These are phyloP conservation scores for Nicotiana rustica DNA, from an alignment of 305 asterid species.

Conservation along the genomic window DNA sequence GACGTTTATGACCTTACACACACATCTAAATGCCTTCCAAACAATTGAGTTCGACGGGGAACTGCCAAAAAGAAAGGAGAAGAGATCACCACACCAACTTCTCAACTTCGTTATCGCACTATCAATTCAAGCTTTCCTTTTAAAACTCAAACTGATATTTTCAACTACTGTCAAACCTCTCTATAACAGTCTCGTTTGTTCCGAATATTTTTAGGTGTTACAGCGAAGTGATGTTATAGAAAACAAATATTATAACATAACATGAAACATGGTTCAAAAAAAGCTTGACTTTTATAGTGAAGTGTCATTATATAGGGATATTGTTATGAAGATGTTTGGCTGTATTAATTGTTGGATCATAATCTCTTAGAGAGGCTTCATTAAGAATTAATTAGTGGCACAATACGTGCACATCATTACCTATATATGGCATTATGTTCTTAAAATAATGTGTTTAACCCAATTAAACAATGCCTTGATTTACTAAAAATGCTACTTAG, in stretches of 20 bases:
- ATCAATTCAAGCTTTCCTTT: neutral
- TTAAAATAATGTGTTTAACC: constrained; percentile 41
- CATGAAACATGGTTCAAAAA: too few species aligned
- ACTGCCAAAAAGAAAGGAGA: neutral
- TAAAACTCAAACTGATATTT: constrained; percentile 23
- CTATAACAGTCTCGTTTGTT: too few species aligned
- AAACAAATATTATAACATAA: too few species aligned
- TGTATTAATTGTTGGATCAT: neutral
- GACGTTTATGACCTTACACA: too few species aligned
- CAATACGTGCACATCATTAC: constrained; percentile 56
- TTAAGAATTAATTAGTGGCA: constrained; percentile 37
- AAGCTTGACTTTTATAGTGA: too few species aligned
- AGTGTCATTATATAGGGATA: too few species aligned
- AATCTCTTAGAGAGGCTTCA: constrained; percentile 9
- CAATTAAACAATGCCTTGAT: constrained; percentile 38
- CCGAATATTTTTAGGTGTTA: too few species aligned
- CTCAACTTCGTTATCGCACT: neutral
- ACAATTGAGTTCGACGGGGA: neutral
- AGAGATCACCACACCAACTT: neutral
- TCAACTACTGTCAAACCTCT: neutral
- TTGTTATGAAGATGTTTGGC: too few species aligned
- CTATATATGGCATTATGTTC: constrained; percentile 52
- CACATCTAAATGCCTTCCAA: neutral
- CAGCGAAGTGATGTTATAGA: too few species aligned
- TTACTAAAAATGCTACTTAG: constrained; percentile 39